These are phyloP conservation scores for Exophiala calicioides DNA, from an alignment of 2,329 filamentous ascomycete genomes.

Conservation along the genomic window DNA sequence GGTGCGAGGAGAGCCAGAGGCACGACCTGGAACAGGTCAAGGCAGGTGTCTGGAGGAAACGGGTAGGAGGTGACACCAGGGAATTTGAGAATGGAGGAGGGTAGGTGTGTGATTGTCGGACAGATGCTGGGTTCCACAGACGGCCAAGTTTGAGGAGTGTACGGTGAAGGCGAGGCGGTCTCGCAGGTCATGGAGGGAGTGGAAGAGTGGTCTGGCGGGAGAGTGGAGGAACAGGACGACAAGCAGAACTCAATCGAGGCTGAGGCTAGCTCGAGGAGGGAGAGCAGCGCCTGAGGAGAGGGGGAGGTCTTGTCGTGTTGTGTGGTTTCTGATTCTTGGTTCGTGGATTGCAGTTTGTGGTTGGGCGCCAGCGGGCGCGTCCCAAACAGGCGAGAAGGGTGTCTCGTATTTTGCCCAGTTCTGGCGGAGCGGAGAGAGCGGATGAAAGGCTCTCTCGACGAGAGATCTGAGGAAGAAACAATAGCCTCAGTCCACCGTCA, in stretches of 20 bases:
- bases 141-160: neutral
- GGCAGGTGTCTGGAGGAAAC: neutral
- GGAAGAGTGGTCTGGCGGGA: slow-evolving; percentile 5
- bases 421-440: neutral
- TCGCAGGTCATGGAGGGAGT: slow-evolving; percentile 1
- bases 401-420: slow-evolving; percentile 3
- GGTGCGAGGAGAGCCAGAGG: neutral
- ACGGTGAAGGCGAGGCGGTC: neutral
- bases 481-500: too few species aligned
- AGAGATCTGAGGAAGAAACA: too few species aligned
- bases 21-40: neutral
- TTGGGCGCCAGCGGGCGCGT: slow-evolving; percentile 19
- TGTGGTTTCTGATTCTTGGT: too few species aligned
- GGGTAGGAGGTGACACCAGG: neutral
- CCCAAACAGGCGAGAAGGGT: slow-evolving; percentile 7
- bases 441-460: too few species aligned
- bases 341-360: too few species aligned
- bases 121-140: neutral
- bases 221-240: neutral
- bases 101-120: neutral
- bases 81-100: neutral
- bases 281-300: slow-evolving; percentile 12
- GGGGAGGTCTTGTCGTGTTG: slow-evolving; percentile 1
- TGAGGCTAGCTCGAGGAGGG: slow-evolving; percentile 8
- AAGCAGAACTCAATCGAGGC: slow-evolving; percentile 7